phyloP scores from a whole-genome alignment of 2,329 filamentous ascomycete species.

The Colletotrichum eleusines region DNA sequence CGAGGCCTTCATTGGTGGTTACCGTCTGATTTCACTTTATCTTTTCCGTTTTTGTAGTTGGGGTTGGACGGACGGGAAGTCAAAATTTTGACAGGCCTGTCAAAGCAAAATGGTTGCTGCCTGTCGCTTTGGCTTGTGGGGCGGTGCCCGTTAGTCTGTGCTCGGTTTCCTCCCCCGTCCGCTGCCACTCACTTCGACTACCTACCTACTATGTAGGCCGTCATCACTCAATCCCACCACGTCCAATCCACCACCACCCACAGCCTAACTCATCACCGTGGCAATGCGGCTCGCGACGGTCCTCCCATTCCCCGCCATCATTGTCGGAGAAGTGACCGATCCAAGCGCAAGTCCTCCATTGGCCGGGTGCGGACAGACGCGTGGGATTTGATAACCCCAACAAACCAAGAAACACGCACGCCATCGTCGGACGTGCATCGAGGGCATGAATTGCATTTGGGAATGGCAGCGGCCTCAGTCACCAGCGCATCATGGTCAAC shows the following conservation, averaged over 20 bases:
- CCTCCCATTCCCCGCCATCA: constrained; percentile 15
- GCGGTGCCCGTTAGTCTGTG: constrained; percentile 15
- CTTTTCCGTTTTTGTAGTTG: background rate
- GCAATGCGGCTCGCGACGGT: constrained; percentile 32
- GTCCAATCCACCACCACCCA: constrained; percentile 11
- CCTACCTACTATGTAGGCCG: background rate
- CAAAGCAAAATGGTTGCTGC: constrained; percentile 12
- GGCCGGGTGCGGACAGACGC: constrained; percentile 5
- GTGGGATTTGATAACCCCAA: constrained; percentile 12
- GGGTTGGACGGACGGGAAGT: background rate
- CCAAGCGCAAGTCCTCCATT: constrained; percentile 17
- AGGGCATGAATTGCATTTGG: constrained; percentile 19
- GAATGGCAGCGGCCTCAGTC: constrained; percentile 16
- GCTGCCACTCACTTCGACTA: constrained; percentile 10
- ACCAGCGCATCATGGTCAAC: background rate
- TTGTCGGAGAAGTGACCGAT: constrained; percentile 33
- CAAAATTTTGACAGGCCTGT: constrained; percentile 16
- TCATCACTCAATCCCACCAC: constrained; percentile 8
- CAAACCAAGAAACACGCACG: constrained; percentile 2
- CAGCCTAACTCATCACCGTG: constrained; percentile 26
- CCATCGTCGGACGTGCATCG: constrained; percentile 12
- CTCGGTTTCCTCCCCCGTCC: constrained; percentile 13
- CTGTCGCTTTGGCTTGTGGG: constrained; percentile 11
- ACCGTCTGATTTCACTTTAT: background rate
- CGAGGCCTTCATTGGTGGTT: background rate